These are phyloP conservation scores for Penicillium sp. DNA, from an alignment of 2,329 filamentous ascomycete genomes.

Conservation along the genomic window DNA sequence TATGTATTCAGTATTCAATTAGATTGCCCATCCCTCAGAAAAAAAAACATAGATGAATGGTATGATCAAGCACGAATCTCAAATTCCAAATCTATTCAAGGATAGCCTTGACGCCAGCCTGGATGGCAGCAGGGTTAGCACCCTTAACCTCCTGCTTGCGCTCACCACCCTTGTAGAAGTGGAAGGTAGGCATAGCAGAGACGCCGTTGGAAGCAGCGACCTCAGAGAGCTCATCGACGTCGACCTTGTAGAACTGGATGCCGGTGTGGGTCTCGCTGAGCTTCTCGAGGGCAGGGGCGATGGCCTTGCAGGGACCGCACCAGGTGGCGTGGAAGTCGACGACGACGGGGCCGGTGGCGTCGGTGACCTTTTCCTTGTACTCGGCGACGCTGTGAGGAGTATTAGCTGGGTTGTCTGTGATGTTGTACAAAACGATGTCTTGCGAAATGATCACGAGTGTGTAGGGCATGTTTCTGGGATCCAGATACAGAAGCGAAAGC, in stretches of 20 bases:
- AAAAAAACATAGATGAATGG: not conserved
- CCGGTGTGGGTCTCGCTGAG: slow-evolving; percentile 50
- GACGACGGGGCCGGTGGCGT: slow-evolving; percentile 53
- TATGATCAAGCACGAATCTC: slow-evolving; percentile 5
- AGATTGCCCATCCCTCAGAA: not conserved
- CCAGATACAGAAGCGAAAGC: not conserved
- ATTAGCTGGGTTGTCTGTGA: not conserved
- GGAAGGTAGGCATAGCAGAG: slow-evolving; percentile 87
- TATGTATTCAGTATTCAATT: slow-evolving; percentile 4
- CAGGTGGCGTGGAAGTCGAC: slow-evolving; percentile 82
- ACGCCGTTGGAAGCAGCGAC: slow-evolving; percentile 69
- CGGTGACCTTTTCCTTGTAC: slow-evolving; percentile 47
- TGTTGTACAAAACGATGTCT: not conserved
- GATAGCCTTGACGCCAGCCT: slow-evolving; percentile 31
- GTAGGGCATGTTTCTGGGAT: no score
- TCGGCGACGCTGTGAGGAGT: slow-evolving; percentile 47
- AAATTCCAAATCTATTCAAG: slow-evolving; percentile 13
- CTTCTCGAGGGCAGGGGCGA: slow-evolving; percentile 65
- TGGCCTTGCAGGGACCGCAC: slow-evolving; percentile 93
- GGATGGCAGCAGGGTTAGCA: slow-evolving; percentile 64
- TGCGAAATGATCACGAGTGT: not conserved
- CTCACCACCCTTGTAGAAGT: slow-evolving; percentile 70
- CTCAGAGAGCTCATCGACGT: slow-evolving; percentile 72
- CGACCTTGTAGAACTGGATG: slow-evolving; percentile 76
- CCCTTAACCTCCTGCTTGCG: slow-evolving; percentile 67